Evolutionary conservation across 2,329 filamentous ascomycete species (phyloP), one percentile per base, ranked within the genome.

Genomic region (Didymella arachidicola): DNA sequence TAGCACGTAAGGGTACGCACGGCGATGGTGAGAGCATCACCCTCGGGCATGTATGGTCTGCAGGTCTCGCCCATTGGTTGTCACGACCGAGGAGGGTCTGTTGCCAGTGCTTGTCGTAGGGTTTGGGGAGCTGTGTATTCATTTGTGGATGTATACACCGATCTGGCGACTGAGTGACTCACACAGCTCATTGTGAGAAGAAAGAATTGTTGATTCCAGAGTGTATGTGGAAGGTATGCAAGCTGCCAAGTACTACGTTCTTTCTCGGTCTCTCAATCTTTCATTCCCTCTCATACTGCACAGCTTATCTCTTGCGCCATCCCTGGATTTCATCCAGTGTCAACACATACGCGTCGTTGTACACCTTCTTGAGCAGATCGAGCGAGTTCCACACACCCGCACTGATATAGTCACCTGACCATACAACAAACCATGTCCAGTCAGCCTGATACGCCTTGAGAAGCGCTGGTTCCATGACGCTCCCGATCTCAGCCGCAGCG

Each of bases 361-460:
- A 73, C 4, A 80, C 76, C 47, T 64, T 67, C 53, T 79, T 78
- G 25, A 83, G 66, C 25, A 79, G 70, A 2, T 75, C 78, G 2
- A 78, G 32, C 5, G 72, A 71, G 65, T 82, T 83, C 75, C 78
- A 81, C 16, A 65, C 66, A 0, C 73, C 69, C 27, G 78, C 78
- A 55, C 76, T 74, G 63, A 83, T 80, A 57, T 76, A 83, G 0
- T 76, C 75, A 3, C 78, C 79, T 11, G 71, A 70, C 81, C 81
- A 83, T 6, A 81, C 78, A 34, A 74, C 74, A 58, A 83, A 83
- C 70, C 78, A 83, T 32, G 78, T 71, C 81, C 81, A 83, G 60
- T 83, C 77, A 0, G 80, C 78, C 62, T 79, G 73, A 60, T 82
- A 83, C 4, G 78, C 77, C 60, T 77, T 71, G 3, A 83, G 67